These are phyloP conservation scores for Medicago arabica DNA, from an alignment of 306 rosid genomes.

Conservation along the genomic window DNA sequence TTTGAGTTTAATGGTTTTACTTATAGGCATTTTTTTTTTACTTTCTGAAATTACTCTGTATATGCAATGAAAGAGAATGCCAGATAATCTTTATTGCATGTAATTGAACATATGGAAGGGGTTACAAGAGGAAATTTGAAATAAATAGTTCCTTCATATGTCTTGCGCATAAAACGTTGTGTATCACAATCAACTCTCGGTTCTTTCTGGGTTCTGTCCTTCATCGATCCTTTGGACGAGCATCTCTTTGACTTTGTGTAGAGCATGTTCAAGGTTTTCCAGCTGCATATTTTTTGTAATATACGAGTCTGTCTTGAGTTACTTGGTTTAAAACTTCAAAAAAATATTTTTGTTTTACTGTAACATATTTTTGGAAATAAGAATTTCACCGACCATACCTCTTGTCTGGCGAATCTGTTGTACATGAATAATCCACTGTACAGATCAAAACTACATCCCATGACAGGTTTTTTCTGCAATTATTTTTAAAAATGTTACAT, in stretches of 20 bases:
- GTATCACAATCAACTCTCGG: slow-evolving; percentile 40
- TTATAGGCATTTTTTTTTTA: neutral
- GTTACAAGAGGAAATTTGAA: neutral
- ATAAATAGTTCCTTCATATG: neutral
- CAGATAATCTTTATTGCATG: slow-evolving; percentile 12
- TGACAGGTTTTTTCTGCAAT: slow-evolving; percentile 63
- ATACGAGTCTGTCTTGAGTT: slow-evolving; percentile 25
- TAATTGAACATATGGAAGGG: slow-evolving; percentile 25
- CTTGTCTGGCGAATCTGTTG: slow-evolving; percentile 69
- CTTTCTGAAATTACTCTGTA: slow-evolving; percentile 5
- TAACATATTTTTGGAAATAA: slow-evolving; percentile 9
- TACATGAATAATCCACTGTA: slow-evolving; percentile 55
- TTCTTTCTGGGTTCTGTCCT: slow-evolving; percentile 34
- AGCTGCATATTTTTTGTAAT: slow-evolving; percentile 48
- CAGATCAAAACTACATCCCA: slow-evolving; percentile 59
- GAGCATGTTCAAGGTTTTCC: slow-evolving; percentile 50
- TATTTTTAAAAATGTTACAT: slow-evolving; percentile 5
- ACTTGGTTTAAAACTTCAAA: neutral
- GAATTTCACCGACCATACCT: slow-evolving; percentile 47
- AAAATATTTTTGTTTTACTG: neutral
- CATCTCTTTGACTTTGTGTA: slow-evolving; percentile 52
- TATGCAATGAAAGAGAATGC: neutral
- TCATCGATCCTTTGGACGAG: slow-evolving; percentile 37
- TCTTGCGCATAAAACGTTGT: neutral
- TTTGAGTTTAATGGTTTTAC: neutral